These are phyloP conservation scores for Sporothrix pseudoabietina DNA, from an alignment of 2,329 filamentous ascomycete genomes.

Conservation along the genomic window DNA sequence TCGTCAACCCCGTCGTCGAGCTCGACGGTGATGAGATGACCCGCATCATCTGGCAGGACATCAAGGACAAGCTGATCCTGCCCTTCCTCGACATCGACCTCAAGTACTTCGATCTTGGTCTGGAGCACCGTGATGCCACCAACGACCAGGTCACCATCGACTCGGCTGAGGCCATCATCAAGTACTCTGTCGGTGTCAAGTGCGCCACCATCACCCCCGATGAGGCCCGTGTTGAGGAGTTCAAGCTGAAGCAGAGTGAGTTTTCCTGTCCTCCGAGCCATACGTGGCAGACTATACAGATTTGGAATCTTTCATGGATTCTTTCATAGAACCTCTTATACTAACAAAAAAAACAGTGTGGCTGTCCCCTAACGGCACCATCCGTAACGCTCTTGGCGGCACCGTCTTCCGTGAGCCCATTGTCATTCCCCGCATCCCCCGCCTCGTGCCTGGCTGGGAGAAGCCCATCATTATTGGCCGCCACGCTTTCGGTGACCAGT, in stretches of 20 bases:
- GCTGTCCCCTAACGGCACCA: slow-evolving; percentile 94
- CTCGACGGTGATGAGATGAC: slow-evolving; percentile 97
- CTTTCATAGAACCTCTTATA: not conserved
- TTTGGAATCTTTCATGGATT: not conserved
- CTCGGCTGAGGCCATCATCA: slow-evolving; percentile 96
- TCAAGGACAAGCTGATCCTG: slow-evolving; percentile 98
- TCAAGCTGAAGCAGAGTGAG: slow-evolving; percentile 96
- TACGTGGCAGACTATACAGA: not conserved
- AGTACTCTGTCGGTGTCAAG: slow-evolving; percentile 98
- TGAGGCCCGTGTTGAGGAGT: slow-evolving; percentile 94
- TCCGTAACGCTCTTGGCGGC: slow-evolving; percentile 75
- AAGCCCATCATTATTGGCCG: slow-evolving; percentile 99
- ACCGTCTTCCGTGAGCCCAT: slow-evolving; percentile 99
- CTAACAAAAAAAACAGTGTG: slow-evolving; percentile 66
- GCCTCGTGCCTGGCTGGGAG: slow-evolving; percentile 95
- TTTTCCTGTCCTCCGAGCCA: slow-evolving; percentile 30
- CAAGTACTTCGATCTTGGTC: slow-evolving; percentile 95
- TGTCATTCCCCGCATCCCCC: slow-evolving; percentile 88
- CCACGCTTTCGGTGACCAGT: slow-evolving; percentile 98
- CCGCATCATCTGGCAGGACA: slow-evolving; percentile 97
- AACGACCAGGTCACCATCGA: slow-evolving; percentile 95
- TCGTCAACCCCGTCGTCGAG: slow-evolving; percentile 98
- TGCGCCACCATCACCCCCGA: slow-evolving; percentile 99
- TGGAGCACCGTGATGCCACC: slow-evolving; percentile 94
- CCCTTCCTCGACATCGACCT: slow-evolving; percentile 96